Evolutionary conservation across 2,329 filamentous ascomycete genomes (phyloP), one percentile per base, ranked within the genome.

Genomic region (Neofusicoccum ribis): DNA sequence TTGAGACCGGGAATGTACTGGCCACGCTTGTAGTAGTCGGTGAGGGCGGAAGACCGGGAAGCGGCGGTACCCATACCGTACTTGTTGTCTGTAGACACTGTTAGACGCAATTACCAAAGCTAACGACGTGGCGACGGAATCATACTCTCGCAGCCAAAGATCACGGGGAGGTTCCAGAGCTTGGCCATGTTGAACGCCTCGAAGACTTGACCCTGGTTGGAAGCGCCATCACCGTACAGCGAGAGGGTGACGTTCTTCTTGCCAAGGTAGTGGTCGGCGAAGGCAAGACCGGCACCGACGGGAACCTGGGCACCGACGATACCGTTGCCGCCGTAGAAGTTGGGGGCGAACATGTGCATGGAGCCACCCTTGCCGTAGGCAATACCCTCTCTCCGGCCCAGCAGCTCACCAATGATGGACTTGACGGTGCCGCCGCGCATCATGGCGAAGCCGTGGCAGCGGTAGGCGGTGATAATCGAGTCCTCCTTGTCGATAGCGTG

Each of bases 161-260:
- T 90, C 72, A 93, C 88, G 64, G 95, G 95, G 54, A 99, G 85
- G 74, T 95, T 93, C 95, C 95, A 99, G 71, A 99, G 89, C 88
- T 98, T 98, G 69, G 95, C 95, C 95, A 99, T 99, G 89, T 99
- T 99, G 88, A 96, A 99, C 68, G 95, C 93, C 86, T 99, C 95
- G 76, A 99, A 99, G 73, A 99, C 95, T 83, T 99, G 95, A 70
- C 95, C 95, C 86, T 99, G 95, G 86, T 99, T 99, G 86, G 90
- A 92, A 71, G 95, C 95, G 86, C 95, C 95, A 75, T 99, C 95
- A 85, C 95, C 95, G 82, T 99, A 99, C 66, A 99, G 87, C 70
- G 94, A 88, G 72, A 99, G 86, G 69, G 90, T 91, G 69, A 92
- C 90, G 78, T 92, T 94, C 84, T 93, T 90, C 84, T 90, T 89